Conservation (phyloP, 202 grass and related monocot species). For the Digitaria exilis region DNA sequence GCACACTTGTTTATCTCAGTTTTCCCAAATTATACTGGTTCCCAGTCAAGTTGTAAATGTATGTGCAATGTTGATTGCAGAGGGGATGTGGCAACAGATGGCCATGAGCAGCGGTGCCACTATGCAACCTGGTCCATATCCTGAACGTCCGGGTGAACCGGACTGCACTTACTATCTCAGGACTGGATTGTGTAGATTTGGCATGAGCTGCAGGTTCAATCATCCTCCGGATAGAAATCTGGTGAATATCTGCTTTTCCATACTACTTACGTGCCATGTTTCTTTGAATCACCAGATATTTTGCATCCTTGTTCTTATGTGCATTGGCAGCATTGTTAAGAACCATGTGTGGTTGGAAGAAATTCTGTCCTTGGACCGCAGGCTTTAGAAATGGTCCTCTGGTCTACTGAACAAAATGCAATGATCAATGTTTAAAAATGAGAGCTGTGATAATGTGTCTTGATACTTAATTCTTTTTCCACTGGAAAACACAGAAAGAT, state of each 20-base stretch:
- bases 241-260: constrained; percentile 54
- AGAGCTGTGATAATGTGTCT: background rate
- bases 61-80: constrained; percentile 54
- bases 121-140: constrained; percentile 65
- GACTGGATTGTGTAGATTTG: constrained; percentile 96
- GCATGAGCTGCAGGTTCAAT: constrained; percentile 93
- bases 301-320: constrained; percentile 16
- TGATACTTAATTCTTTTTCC: background rate
- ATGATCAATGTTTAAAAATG: background rate
- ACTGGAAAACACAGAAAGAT: background rate
- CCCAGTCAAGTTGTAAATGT: background rate
- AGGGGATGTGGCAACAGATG: constrained; percentile 91
- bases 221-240: constrained; percentile 89
- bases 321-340: constrained; percentile 12
- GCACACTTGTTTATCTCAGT: background rate
- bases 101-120: constrained; percentile 55
- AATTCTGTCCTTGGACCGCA: background rate
- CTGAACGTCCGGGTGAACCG: constrained; percentile 79
- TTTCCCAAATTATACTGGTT: constrained; percentile 2
- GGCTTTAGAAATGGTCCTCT: background rate
- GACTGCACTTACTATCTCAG: constrained; percentile 99
- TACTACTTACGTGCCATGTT: constrained; percentile 16
- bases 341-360: background rate
- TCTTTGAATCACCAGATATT: constrained; percentile 19
- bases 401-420: background rate